Evolutionary conservation across 2,329 filamentous ascomycete genomes (phyloP), one percentile per base, ranked within the genome.

Genomic region (Thelonectria olida): DNA sequence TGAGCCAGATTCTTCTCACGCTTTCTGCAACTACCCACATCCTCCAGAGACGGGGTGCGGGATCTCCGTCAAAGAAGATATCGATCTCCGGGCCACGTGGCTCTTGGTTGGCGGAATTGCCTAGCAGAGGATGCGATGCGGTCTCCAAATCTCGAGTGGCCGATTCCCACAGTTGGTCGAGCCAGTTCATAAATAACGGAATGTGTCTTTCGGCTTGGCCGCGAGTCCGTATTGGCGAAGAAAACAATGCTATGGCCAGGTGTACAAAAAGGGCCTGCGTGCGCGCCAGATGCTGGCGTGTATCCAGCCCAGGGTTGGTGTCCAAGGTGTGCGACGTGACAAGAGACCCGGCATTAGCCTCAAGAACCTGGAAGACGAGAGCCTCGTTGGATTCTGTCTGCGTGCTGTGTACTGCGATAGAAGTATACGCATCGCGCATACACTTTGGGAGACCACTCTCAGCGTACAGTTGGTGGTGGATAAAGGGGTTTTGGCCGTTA

Each of bases 391-490:
- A 7, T 6, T 12, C 8, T 13, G 45, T 44, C 19, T 36, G 39
- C 10, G 45, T 42, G 15, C 23, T 28, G n/a, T 58, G 45, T 13
- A 47, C 31, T 5, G 60, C 27, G 23, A 62, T 54, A 2, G 55
- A 38, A 20, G 44, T 31, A 23, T 50, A 62, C 5, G 55, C 60
- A n/a, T 51, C 60, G 19, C 47, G 44, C 22, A 62, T 54, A 15
- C 34, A 34, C 22, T 15, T 12, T 5, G 60, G 60, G 4, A 62
- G 45, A 3, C 50, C 60, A 12, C 27, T 59, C 22, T 62, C 60
- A 3, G 55, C 55, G 45, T 62, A 62, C 8, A 62, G 45, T 34
- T 62, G 55, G 7, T 38, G 44, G 15, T 62, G 60, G 10, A 62
- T 62, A 36, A 62, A 62, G 13, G 60, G 38, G 22, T 44, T 54